Evolutionary conservation across 2,329 filamentous ascomycete species (phyloP).

Genomic region (Aspergillus tamarii): DNA sequence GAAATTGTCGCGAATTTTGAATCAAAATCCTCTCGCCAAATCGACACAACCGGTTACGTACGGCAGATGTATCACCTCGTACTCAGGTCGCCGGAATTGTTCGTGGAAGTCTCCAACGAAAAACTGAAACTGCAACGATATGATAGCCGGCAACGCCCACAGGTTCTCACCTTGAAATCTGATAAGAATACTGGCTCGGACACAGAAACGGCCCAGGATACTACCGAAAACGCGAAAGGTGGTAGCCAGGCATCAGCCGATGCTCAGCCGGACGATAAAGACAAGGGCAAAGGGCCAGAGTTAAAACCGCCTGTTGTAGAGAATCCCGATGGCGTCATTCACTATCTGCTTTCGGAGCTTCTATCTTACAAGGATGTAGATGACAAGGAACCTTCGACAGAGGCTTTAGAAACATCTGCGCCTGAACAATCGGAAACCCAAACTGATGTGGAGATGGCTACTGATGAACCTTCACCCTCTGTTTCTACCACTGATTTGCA

Average conservation of each 20-base stretch:
- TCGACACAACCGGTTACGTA: slow-evolving; percentile 74
- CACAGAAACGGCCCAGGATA: slow-evolving; percentile 26
- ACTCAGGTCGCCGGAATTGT: slow-evolving; percentile 79
- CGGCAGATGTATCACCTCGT: slow-evolving; percentile 78
- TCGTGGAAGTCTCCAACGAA: slow-evolving; percentile 85
- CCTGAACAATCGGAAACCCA: slow-evolving; percentile 37
- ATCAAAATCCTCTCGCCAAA: slow-evolving; percentile 56
- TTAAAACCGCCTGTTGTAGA: slow-evolving; percentile 83
- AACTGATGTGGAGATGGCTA: slow-evolving; percentile 56
- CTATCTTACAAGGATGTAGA: slow-evolving; percentile 91
- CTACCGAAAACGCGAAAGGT: slow-evolving; percentile 34
- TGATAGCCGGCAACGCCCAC: slow-evolving; percentile 57
- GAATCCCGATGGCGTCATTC: slow-evolving; percentile 90
- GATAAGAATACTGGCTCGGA: slow-evolving; percentile 39
- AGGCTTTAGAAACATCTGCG: slow-evolving; percentile 31
- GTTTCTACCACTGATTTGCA: slow-evolving; percentile 35
- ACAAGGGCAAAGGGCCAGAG: slow-evolving; percentile 64
- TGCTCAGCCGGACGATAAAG: slow-evolving; percentile 29
- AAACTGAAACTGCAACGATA: slow-evolving; percentile 74
- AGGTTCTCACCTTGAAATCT: slow-evolving; percentile 57
- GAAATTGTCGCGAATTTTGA: slow-evolving; percentile 84
- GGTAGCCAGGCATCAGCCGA: slow-evolving; percentile 33
- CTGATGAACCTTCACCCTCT: slow-evolving; percentile 41
- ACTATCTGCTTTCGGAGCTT: slow-evolving; percentile 90
- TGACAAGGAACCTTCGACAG: slow-evolving; percentile 67